These are phyloP conservation scores for Tolypocladium ovalisporum DNA, from an alignment of 2,329 filamentous ascomycete species.

Conservation along the genomic window DNA sequence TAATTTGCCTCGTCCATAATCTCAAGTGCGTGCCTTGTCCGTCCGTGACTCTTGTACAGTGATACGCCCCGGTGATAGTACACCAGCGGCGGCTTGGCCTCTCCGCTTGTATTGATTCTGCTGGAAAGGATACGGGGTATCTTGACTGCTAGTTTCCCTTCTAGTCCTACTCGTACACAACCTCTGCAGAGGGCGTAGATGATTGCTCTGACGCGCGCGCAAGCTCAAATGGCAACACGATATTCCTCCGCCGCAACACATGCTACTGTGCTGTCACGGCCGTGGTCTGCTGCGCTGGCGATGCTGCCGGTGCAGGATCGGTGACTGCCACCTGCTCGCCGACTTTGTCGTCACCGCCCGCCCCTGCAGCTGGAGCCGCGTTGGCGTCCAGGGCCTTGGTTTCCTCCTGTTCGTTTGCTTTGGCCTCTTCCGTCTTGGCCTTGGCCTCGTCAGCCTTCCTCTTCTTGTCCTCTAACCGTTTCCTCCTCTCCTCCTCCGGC, in stretches of 20 bases:
- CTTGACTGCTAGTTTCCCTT: background rate
- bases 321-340: background rate
- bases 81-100: background rate
- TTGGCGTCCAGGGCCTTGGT: background rate
- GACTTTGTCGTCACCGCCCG: background rate
- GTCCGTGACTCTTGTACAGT: background rate
- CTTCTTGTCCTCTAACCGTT: slow-evolving; percentile 10
- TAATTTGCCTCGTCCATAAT: background rate
- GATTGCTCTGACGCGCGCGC: background rate
- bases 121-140: background rate
- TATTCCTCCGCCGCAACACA: background rate
- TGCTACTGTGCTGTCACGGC: background rate
- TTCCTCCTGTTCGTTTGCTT: slow-evolving; percentile 1
- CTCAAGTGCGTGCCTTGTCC: background rate
- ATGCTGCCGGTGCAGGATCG: background rate
- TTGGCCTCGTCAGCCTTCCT: slow-evolving; percentile 3
- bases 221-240: background rate
- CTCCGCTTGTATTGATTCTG: background rate
- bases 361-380: background rate
- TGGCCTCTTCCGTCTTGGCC: background rate
- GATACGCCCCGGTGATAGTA: background rate
- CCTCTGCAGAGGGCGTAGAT: background rate
- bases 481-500: slow-evolving; percentile 11
- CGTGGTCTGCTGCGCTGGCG: background rate
- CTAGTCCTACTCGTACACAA: background rate